These are phyloP conservation scores for Erythrophleum fordii DNA, from an alignment of 306 rosid species.

Conservation along the genomic window DNA sequence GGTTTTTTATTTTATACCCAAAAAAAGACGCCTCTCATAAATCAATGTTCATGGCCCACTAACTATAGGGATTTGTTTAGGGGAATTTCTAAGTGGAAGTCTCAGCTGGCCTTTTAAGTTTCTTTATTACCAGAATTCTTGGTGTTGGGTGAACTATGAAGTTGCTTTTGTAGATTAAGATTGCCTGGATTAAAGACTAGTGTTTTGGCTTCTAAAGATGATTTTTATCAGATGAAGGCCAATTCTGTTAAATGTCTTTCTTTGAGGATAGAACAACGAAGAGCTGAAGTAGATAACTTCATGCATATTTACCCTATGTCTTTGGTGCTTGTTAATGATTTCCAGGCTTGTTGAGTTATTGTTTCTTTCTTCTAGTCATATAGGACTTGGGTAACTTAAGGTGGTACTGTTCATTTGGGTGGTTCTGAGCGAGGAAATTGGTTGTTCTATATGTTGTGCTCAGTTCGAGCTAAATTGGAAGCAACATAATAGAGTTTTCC, in stretches of 20 bases:
- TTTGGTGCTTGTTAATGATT: constrained; percentile 11
- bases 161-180: neutral
- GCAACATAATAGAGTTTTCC: neutral
- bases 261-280: neutral
- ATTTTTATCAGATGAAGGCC: neutral
- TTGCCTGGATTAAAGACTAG: constrained; percentile 7
- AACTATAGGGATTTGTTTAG: neutral
- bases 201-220: neutral
- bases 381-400: too few species aligned
- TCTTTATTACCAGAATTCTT: neutral
- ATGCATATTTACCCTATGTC: constrained; percentile 12
- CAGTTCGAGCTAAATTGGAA: neutral
- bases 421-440: neutral
- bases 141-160: constrained; percentile 18
- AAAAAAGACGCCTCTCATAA: too few species aligned
- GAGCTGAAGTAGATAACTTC: constrained; percentile 7
- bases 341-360: neutral
- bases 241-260: neutral
- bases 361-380: neutral
- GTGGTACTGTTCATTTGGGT: neutral
- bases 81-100: too few species aligned
- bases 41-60: neutral
- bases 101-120: neutral
- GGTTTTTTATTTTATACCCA: neutral
- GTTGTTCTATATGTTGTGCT: neutral